Evolutionary conservation across 2,329 filamentous ascomycete genomes (phyloP), one percentile per base, ranked within the genome.

Genomic region (Aureobasidium sp.): DNA sequence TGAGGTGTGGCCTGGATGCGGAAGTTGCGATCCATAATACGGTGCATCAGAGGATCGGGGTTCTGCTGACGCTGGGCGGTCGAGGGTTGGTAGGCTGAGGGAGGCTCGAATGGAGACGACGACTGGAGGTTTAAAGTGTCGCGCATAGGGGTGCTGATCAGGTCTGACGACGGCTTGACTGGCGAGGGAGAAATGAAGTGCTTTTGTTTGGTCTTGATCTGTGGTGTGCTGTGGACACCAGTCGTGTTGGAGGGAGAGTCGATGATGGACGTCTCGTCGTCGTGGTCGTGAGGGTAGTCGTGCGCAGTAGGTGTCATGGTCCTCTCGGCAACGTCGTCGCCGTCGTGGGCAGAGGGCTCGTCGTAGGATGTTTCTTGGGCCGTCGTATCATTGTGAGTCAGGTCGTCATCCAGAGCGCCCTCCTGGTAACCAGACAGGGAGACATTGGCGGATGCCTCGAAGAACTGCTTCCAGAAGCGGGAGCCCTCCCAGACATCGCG

Each of bases 381-480:
- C 3, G 72, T 73, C 3, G 63, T 65, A 26, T 66, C 66, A 15
- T 70, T 71, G 29, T 82, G 76, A 0, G 78, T 80, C 17, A 75
- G 78, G 56, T 81, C 77, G 62, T 73, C 84, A n/a, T 88, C 86
- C 29, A 79, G 78, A 15, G 84, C 84, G 26, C 86, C 81, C 71
- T 96, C 92, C 72, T 96, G 93, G 74, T 99, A 97, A 32, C 92
- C 92, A 0, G 92, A 96, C 12, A 99, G 83, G 12, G 93, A 96
- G 29, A 99, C 93, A 71, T 99, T 97, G 73, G 94, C 94, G 52
- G 92, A 96, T 39, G 94, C 92, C 77, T 99, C 94, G 76, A 99
- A 99, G 80, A 99, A 99, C 79, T 97, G 92, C 77, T 99, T 99
- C 94, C 94, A 99, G 77, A 99, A 99, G 89, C 95, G 71, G 13